These are phyloP conservation scores for Akanthomyces uredinophilus DNA, from an alignment of 2,329 filamentous ascomycete genomes.

Conservation along the genomic window DNA sequence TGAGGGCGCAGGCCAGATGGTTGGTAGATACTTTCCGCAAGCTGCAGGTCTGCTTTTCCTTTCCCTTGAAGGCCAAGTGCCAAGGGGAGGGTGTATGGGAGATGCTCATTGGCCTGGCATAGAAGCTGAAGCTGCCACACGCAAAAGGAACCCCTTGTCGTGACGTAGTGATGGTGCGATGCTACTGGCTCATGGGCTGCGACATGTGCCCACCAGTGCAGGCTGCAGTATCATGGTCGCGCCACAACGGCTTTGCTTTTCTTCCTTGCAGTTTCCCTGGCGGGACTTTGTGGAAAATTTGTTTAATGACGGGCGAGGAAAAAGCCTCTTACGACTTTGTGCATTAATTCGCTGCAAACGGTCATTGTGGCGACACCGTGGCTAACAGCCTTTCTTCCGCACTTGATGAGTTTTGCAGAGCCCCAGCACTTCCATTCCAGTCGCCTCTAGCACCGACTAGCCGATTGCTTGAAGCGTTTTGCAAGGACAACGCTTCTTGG, in stretches of 20 bases:
- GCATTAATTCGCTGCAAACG: not conserved
- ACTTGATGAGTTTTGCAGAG: not conserved
- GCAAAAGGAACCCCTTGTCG: not conserved
- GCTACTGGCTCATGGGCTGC: not conserved
- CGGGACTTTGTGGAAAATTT: not conserved
- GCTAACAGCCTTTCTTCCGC: not conserved
- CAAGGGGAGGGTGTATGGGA: not conserved
- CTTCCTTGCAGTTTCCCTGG: not conserved
- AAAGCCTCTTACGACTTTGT: not conserved
- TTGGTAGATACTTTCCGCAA: not conserved
- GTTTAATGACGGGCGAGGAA: not conserved
- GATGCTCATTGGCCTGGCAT: not conserved
- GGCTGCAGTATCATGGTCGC: not conserved
- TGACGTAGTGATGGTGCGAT: conserved; percentile 1
- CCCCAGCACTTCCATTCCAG: not conserved
- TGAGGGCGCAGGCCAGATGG: not conserved
- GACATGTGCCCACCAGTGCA: not conserved
- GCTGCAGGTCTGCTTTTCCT: not conserved
- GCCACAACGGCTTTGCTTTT: not conserved
- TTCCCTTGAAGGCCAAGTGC: not conserved
- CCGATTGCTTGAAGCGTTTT: not conserved
- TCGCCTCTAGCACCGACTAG: too few relatives aligned
- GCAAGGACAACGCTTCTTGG: not conserved
- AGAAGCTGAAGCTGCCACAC: not conserved
- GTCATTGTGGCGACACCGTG: not conserved